These are phyloP conservation scores for Smittium mucronatum DNA, from an alignment of 371 early-diverging fungal genomes.

Conservation along the genomic window DNA sequence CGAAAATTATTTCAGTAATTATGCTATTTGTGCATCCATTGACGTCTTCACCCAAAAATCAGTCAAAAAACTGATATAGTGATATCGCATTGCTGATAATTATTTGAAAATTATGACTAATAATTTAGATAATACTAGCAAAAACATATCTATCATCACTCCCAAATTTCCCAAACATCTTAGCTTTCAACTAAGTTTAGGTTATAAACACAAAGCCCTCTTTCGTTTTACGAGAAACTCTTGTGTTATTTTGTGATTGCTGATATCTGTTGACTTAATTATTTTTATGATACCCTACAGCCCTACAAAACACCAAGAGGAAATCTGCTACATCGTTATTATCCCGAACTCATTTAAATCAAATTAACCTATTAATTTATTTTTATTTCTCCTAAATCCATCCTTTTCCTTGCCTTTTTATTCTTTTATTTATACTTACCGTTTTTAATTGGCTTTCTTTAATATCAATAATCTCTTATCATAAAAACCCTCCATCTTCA, in stretches of 20 bases:
- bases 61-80: slow-evolving; percentile 50
- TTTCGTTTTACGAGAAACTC: slow-evolving; percentile 43
- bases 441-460: too few species aligned
- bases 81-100: slow-evolving; percentile 59
- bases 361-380: too few species aligned
- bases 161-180: slow-evolving; percentile 58
- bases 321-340: slow-evolving; percentile 40
- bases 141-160: slow-evolving; percentile 52
- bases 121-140: slow-evolving; percentile 13
- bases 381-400: too few species aligned
- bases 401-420: too few species aligned
- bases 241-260: slow-evolving; percentile 57
- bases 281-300: slow-evolving; percentile 83
- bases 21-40: slow-evolving; percentile 60
- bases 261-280: slow-evolving; percentile 85
- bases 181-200: slow-evolving; percentile 75
- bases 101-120: slow-evolving; percentile 61
- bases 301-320: slow-evolving; percentile 74
- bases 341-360: slow-evolving; percentile 11
- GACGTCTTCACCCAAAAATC: slow-evolving; percentile 62
- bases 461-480: too few species aligned
- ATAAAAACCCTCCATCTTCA: too few species aligned
- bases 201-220: slow-evolving; percentile 30
- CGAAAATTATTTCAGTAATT: slow-evolving; percentile 61
- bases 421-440: too few species aligned